Evolutionary conservation across 2,329 filamentous ascomycete genomes (phyloP), one percentile per base, ranked within the genome.

Genomic region (Seiridium cupressi): DNA sequence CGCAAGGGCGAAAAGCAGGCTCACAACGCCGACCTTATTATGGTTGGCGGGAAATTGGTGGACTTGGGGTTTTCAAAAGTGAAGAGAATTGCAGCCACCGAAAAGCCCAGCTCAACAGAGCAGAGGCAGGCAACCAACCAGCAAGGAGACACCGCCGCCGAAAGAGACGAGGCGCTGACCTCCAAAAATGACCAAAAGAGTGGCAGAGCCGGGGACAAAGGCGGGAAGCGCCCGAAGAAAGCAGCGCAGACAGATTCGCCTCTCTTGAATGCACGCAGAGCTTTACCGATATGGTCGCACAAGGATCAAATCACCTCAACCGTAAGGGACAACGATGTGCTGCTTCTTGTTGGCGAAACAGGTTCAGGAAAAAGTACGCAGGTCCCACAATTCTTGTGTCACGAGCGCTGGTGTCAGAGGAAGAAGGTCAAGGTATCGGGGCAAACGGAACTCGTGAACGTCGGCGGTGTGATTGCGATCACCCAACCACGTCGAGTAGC

Each of bases 291-390:
- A 65, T 97, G 91, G 86, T 77, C 83, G 3, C 85, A 93, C 64
- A 86, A 86, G 53, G 79, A 88, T 40, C 83, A 89, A 34, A 96
- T 97, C 55, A 86, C 87, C 42, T 70, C 80, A 13, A 80, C 84
- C 2, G 76, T 97, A 5, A 77, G 85, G 40, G 87, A 86, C 63
- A 86, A 96, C 68, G 67, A 73, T 61, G 86, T 97, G 1, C 84
- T 99, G 56, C 82, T 99, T 0, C 79, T 99, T 11, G 89, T 95
- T 2, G 94, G 94, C 77, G 94, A 98, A 74, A 99, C 95, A 0
- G 95, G 95, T 72, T 96, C 92, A 11, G 95, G 95, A 72, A 99
- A 99, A 77, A 96, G 91, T 78, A 99, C 95, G 0, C 95, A 99
- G 75, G 89, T 97, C 0, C 94, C 95, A 0, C 95, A 98, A 70